A percentile compares a stretch with the other conserved stretches of the same genome.
phyloP scores from a whole-genome alignment of 768 basidiomycete genomes.

The Tylopilus sp. region DNA sequence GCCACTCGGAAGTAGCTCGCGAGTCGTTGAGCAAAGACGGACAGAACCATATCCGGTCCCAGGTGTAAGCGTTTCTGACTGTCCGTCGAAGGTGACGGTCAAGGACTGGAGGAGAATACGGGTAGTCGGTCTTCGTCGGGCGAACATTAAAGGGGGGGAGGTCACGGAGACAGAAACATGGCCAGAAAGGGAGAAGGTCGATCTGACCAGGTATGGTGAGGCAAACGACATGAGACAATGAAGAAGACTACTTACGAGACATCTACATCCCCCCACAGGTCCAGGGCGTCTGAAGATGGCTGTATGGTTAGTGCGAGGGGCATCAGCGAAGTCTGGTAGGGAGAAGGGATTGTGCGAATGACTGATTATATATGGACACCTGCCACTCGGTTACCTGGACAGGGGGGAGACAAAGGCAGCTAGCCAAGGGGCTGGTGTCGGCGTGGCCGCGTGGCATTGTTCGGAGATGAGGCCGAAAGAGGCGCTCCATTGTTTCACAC shows the following conservation, averaged over 20 bases:
- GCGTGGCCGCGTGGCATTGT: neutral
- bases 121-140: slow-evolving; percentile 43
- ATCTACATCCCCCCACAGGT: slow-evolving; percentile 71
- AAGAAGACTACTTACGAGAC: slow-evolving; percentile 45
- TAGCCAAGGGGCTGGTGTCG: slow-evolving; percentile 7
- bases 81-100: slow-evolving; percentile 78
- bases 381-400: slow-evolving; percentile 27
- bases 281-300: slow-evolving; percentile 52
- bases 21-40: slow-evolving; percentile 64
- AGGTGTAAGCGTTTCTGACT: slow-evolving; percentile 68
- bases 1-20: slow-evolving; percentile 49
- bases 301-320: slow-evolving; percentile 62
- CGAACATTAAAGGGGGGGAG: slow-evolving; percentile 55
- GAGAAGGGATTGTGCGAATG: slow-evolving; percentile 6
- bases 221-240: neutral
- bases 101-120: slow-evolving; percentile 66
- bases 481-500: slow-evolving; percentile 24
- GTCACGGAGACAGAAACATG: slow-evolving; percentile 65
- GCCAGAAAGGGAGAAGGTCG: slow-evolving; percentile 85
- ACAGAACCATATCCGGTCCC: slow-evolving; percentile 63
- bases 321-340: slow-evolving; percentile 40
- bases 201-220: slow-evolving; percentile 41
- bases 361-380: slow-evolving; percentile 25
- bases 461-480: neutral
- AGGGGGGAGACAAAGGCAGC: slow-evolving; percentile 30